These are phyloP conservation scores for Rubia tinctorum DNA, from an alignment of 305 asterid species.

Conservation along the genomic window DNA sequence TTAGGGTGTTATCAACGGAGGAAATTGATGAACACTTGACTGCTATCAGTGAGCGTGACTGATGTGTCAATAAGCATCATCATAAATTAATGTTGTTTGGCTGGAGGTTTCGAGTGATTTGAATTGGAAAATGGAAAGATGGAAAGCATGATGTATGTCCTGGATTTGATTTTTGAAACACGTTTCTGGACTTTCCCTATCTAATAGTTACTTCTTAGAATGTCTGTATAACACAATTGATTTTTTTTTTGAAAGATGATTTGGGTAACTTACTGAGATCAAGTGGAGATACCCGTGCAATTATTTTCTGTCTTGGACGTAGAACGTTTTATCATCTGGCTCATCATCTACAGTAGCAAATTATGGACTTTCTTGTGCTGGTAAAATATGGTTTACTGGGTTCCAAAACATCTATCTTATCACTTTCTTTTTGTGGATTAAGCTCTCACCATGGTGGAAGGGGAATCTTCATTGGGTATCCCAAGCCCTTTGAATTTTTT, in stretches of 20 bases:
- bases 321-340: too few species aligned
- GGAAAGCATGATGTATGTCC: conserved; percentile 1
- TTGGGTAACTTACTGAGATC: too few species aligned
- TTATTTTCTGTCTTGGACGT: too few species aligned
- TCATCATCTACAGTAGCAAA: too few species aligned
- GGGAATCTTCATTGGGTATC: too few species aligned
- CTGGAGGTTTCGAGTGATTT: neutral
- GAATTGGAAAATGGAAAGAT: neutral
- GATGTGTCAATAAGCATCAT: conserved; percentile 12
- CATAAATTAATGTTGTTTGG: neutral
- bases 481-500: too few species aligned
- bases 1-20: conserved; percentile 73
- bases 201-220: neutral
- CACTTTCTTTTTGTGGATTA: too few species aligned
- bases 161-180: conserved; percentile 3
- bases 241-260: neutral
- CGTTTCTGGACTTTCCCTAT: neutral
- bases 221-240: neutral
- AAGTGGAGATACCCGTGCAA: too few species aligned
- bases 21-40: conserved; percentile 95
- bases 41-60: conserved; percentile 96
- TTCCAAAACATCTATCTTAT: too few species aligned
- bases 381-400: too few species aligned
- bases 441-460: too few species aligned
- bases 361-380: too few species aligned